Base-by-base conservation (phyloP, 164 flowering plant genomes). In the Houttuynia cordata region DNA sequence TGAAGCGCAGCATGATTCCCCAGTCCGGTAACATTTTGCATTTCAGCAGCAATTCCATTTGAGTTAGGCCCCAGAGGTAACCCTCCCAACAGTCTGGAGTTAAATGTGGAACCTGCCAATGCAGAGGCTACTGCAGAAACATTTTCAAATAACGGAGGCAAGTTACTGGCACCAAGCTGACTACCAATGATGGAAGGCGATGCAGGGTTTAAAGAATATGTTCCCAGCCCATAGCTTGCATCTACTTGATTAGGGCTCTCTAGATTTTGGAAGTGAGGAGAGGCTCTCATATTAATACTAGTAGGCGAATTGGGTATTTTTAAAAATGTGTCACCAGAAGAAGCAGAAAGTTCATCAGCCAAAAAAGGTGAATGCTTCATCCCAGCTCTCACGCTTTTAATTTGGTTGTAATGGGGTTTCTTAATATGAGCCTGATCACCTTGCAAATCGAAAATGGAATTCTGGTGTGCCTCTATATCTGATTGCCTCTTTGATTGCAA, bases 141-240 rank as follows among this genome's bases (percentile, higher is more conserved):
- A 78, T 81, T 75, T 66, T 88, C 86, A 67, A 65, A 82, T 12
- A 81, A 68, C 53, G 83, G 81, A 20, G 90, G 83, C 65, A 82
- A 69, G 64, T 71, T 82, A 56, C 72, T 76, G 62, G 56, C 73
- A 24, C 81, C 91, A 64, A 77, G 73, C 50, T 79, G 91, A 63
- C 75, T 74, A 15, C 73, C 81, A 67, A 80, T 67, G 80, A 79
- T 71, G 56, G 85, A 72, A 30, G 87, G 80, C 20, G 81, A 71
- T 25, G 76, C 66, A 22, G 89, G 86, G 74, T 83, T 87, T 34
- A 78, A 24, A 23, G 78, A 67, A 75, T 75, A 77, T 10, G 82
- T 82, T 68, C 72, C 65, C 18, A 81, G 63, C 13, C 83, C 81
- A 76, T 78, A 81, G 69, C 77, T 83, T 30, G 76, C 45, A 70